Evolutionary conservation across 768 basidiomycete genomes (phyloP).

Genomic region (Roridomyces roridus): DNA sequence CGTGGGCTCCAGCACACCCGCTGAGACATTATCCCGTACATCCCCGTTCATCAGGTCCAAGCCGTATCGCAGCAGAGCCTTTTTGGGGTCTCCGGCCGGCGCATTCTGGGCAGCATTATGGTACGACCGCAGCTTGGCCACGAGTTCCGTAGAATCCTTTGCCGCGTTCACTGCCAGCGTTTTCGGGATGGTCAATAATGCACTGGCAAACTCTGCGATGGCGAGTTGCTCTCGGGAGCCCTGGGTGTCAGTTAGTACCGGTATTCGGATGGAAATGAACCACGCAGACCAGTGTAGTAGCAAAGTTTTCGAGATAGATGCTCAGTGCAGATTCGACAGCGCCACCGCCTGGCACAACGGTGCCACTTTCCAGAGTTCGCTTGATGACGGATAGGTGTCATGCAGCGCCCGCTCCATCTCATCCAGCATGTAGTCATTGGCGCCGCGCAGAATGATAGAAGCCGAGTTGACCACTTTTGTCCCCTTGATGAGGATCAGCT

Average conservation of each 20-base stretch:
- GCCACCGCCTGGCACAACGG: constrained; percentile 96
- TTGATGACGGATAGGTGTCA: constrained; percentile 96
- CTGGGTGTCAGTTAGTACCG: constrained; percentile 46
- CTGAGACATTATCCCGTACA: constrained; percentile 92
- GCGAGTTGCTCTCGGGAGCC: constrained; percentile 98
- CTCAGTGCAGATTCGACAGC: constrained; percentile 97
- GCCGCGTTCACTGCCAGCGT: constrained; percentile 97
- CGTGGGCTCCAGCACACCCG: constrained; percentile 95
- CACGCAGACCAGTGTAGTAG: constrained; percentile 86
- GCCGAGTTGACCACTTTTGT: constrained; percentile 95
- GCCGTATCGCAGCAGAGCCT: constrained; percentile 89
- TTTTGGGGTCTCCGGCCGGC: constrained; percentile 88
- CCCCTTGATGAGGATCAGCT: constrained; percentile 96
- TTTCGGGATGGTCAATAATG: constrained; percentile 94
- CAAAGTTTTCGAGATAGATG: constrained; percentile 98
- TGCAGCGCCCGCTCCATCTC: constrained; percentile 99
- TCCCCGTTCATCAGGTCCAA: constrained; percentile 94
- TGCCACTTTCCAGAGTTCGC: constrained; percentile 93
- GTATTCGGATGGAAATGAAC: neutral
- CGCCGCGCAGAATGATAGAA: constrained; percentile 93
- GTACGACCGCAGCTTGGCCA: constrained; percentile 95
- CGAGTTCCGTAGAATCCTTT: constrained; percentile 96
- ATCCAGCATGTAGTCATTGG: constrained; percentile 99
- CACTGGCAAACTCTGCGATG: constrained; percentile 97
- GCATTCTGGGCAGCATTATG: constrained; percentile 97